Evolutionary conservation across 2,329 filamentous ascomycete species (phyloP).

Genomic region (Fusarium goolgardi): DNA sequence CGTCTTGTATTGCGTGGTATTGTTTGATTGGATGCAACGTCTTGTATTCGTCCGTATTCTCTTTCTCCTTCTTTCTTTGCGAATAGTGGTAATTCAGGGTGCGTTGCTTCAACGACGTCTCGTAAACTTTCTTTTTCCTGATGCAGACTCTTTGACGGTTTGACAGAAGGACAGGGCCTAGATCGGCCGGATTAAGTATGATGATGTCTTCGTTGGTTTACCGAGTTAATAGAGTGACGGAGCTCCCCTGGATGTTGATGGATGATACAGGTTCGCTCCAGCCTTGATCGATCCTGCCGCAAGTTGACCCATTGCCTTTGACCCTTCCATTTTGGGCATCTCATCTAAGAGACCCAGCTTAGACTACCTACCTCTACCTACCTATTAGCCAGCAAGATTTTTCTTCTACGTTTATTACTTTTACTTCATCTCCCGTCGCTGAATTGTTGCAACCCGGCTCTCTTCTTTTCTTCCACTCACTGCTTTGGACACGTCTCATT

Average conservation of each 20-base stretch:
- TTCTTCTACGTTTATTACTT: conserved; percentile 1
- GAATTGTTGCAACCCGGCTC: not conserved
- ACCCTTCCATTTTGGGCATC: conserved; percentile 36
- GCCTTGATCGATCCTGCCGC: conserved; percentile 3
- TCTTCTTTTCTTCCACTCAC: not conserved
- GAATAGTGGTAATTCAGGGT: not conserved
- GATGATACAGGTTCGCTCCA: not conserved
- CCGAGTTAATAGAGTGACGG: not conserved
- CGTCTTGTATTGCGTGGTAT: conserved; percentile 8
- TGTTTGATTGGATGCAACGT: conserved; percentile 5
- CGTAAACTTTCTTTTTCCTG: conserved; percentile 19
- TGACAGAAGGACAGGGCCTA: not conserved
- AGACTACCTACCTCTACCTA: not conserved
- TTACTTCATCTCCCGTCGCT: conserved; percentile 10
- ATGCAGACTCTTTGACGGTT: conserved; percentile 8
- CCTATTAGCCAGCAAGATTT: conserved; percentile 4
- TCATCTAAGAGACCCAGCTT: conserved; percentile 25
- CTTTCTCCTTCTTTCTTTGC: conserved; percentile 9
- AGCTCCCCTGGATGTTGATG: not conserved
- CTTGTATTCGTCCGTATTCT: not conserved
- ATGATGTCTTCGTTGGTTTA: not conserved
- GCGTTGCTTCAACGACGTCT: conserved; percentile 22
- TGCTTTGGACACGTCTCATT: conserved; percentile 21
- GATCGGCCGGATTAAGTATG: not conserved
- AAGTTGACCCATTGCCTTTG: conserved; percentile 27